Evolutionary conservation across 192 early-diverging fungal genomes (phyloP), one percentile per base, ranked within the genome.

Genomic region (Oehlia diaphana): DNA sequence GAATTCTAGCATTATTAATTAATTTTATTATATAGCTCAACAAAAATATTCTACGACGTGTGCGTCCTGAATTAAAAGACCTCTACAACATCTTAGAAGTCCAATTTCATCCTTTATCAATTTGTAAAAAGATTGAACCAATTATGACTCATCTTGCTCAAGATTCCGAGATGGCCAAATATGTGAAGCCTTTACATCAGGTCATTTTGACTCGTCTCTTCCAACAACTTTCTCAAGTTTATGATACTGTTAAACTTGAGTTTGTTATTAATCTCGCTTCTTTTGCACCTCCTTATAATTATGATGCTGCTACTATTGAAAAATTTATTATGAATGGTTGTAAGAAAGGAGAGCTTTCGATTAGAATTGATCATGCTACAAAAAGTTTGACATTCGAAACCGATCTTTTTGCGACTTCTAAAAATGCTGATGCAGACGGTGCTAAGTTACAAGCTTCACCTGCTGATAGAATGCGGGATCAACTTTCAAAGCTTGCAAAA

Each of bases 301-400:
- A 94, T 84, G 93, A 92, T 72, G 90, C 95, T 13, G 90, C 94
- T 42, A 90, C 89, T 9, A 96, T 99, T 79, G 98, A 99, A 89
- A 95, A 96, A 83, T 97, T 99, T 84, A 95, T 99, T 78, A 97
- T 99, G 95, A 93, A 96, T 86, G 98, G 97, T 49, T 95, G 94
- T 83, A 93, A 96, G 67, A 96, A 95, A 84, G 96, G 96, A 39
- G 98, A 99, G 83, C 90, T 99, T 80, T 90, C 90, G 71, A 97
- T 99, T 80, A 93, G 97, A 70, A 89, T 99, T 75, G 95, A 99
- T 88, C 96, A 99, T 87, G 90, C 92, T 76, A 90, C 95, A 19
- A 94, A 92, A 74, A 93, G 92, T 63, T 90, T 99, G 74, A 93
- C 93, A 44, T 99, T 99, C 79, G 96, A 97, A 82, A 95, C 93